Evolutionary conservation across 225 moss, liverwort and hornwort species (phyloP).

Genomic region (Sphagnum contortum): DNA sequence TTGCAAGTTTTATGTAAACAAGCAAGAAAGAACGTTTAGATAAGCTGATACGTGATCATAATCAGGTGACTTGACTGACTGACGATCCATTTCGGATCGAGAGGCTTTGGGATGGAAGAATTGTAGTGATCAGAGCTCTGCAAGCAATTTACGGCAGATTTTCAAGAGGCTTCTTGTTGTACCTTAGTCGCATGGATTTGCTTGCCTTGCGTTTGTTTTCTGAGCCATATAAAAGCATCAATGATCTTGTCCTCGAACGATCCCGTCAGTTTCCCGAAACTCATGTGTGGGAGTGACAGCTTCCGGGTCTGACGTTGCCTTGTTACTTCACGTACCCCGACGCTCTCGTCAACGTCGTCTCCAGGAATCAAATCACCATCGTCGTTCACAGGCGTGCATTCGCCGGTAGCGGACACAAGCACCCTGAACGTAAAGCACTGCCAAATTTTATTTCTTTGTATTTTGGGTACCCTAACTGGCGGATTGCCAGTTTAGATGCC

Average conservation of each 20-base stretch:
- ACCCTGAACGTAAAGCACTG: slow-evolving; percentile 12
- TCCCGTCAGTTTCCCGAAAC: slow-evolving; percentile 10
- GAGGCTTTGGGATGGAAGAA: too few species aligned
- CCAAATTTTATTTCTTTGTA: not conserved
- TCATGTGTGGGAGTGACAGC: slow-evolving; percentile 16
- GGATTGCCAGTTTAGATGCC: too few species aligned
- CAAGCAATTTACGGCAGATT: too few species aligned
- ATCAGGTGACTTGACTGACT: too few species aligned
- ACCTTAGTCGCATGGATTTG: slow-evolving; percentile 22
- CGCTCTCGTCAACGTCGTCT: slow-evolving; percentile 1
- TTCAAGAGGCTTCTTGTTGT: too few species aligned
- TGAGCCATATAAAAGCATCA: slow-evolving; percentile 25
- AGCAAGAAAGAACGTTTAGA: too few species aligned
- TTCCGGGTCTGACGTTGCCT: slow-evolving; percentile 1
- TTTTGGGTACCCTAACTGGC: too few species aligned
- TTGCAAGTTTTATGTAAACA: too few species aligned
- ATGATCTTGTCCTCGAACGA: slow-evolving; percentile 25
- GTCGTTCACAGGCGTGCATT: slow-evolving; percentile 21
- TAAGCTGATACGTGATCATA: too few species aligned
- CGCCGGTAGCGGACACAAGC: slow-evolving; percentile 41
- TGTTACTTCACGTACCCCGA: slow-evolving; percentile 1
- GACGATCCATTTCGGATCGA: too few species aligned
- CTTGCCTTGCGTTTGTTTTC: slow-evolving; percentile 43
- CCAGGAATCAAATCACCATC: slow-evolving; percentile 13
- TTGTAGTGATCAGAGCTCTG: too few species aligned